Conservation (phyloP, 2,329 filamentous ascomycete genomes). For the Fusarium zealandicum region DNA sequence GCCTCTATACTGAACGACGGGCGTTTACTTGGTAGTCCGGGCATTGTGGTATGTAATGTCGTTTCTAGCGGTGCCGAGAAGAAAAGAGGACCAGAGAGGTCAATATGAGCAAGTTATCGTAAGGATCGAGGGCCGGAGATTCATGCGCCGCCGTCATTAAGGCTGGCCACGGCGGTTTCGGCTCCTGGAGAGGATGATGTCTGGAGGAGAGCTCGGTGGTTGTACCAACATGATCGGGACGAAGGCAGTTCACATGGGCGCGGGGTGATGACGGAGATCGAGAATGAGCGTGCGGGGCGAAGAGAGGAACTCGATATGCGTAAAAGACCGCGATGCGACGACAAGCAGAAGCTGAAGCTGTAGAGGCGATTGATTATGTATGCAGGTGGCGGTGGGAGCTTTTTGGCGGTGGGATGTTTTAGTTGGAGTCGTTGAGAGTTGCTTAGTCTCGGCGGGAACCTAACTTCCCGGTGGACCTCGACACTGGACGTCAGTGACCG, state of each 20-base stretch:
- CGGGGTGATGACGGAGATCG: slow-evolving; percentile 27
- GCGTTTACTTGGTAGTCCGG: slow-evolving; percentile 62
- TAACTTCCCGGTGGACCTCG: slow-evolving; percentile 32
- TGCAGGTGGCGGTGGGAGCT: slow-evolving; percentile 12
- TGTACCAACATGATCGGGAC: slow-evolving; percentile 53
- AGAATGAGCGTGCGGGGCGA: slow-evolving; percentile 2
- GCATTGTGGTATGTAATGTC: slow-evolving; percentile 53
- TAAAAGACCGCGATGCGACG: slow-evolving; percentile 1
- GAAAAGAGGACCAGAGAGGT: slow-evolving; percentile 6
- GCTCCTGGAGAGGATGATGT: slow-evolving; percentile 48
- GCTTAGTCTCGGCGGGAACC: slow-evolving; percentile 33
- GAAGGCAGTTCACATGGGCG: slow-evolving; percentile 44
- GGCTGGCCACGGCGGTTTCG: slow-evolving; percentile 43
- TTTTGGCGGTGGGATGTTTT: slow-evolving; percentile 35
- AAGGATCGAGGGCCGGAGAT: slow-evolving; percentile 13
- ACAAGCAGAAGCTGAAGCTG: slow-evolving; percentile 1
- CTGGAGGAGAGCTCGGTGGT: slow-evolving; percentile 46
- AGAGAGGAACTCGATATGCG: neutral
- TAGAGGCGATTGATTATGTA: slow-evolving; percentile 28
- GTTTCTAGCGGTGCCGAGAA: slow-evolving; percentile 5
- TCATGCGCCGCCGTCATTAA: slow-evolving; percentile 55
- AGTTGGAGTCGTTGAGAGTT: slow-evolving; percentile 14
- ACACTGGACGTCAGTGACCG: slow-evolving; percentile 4
- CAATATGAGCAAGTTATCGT: slow-evolving; percentile 15
- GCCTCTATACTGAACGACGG: slow-evolving; percentile 1